Conservation (phyloP, 768 basidiomycete species). For the Russula ochroleuca region DNA sequence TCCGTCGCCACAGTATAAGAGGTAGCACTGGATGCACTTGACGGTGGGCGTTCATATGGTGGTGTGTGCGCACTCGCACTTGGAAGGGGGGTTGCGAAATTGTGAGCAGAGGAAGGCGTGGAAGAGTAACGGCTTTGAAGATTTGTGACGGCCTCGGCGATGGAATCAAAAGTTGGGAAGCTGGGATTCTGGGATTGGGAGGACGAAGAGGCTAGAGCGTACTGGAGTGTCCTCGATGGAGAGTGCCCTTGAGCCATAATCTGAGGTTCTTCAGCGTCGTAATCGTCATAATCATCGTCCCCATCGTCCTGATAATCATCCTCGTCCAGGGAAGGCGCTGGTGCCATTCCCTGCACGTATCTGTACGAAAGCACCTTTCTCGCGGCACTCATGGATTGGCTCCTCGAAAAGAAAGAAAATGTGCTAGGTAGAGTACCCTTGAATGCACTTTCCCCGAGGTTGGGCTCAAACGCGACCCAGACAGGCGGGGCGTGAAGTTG, state of each 20-base stretch:
- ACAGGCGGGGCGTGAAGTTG: background rate
- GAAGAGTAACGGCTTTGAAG: conserved; percentile 22
- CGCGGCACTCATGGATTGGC: background rate
- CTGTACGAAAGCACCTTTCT: conserved; percentile 20
- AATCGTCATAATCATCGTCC: conserved; percentile 13
- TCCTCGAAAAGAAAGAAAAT: background rate
- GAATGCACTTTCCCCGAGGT: background rate
- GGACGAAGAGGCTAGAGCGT: conserved; percentile 19
- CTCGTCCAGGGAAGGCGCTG: conserved; percentile 18
- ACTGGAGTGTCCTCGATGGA: conserved; percentile 20
- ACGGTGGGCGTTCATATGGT: conserved; percentile 12
- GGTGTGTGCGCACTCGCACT: background rate
- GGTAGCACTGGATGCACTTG: conserved; percentile 12
- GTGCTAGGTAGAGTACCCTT: background rate
- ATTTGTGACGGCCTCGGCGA: conserved; percentile 23
- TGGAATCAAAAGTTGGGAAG: conserved; percentile 22
- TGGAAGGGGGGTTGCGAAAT: background rate
- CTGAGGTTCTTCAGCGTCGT: conserved; percentile 9
- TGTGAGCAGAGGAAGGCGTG: background rate
- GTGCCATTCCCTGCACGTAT: conserved; percentile 18
- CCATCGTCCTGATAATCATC: conserved; percentile 16
- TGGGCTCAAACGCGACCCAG: background rate
- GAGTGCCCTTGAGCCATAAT: conserved; percentile 7
- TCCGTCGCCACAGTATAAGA: conserved; percentile 21
- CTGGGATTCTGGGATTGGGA: conserved; percentile 1